phyloP scores from a whole-genome alignment of 2,329 filamentous ascomycete species.

The Colletotrichum endophyticum region DNA sequence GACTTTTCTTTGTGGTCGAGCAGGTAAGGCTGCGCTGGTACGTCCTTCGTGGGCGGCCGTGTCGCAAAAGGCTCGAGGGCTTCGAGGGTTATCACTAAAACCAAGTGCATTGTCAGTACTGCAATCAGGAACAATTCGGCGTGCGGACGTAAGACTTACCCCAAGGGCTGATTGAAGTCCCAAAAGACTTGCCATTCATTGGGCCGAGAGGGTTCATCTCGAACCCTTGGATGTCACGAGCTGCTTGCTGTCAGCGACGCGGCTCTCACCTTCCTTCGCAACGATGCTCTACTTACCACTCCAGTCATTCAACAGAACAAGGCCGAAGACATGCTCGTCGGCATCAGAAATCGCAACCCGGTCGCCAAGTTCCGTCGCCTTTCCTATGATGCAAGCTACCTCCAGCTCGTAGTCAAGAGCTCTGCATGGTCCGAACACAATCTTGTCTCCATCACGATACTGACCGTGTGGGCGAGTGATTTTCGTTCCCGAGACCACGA shows the following conservation, averaged over 20 bases:
- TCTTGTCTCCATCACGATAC: slow-evolving; percentile 25
- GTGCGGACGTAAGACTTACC: not conserved
- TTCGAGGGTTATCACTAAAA: slow-evolving; percentile 57
- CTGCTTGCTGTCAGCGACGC: slow-evolving; percentile 30
- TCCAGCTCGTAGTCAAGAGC: slow-evolving; percentile 49
- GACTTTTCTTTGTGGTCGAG: slow-evolving; percentile 34
- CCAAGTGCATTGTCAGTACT: not conserved
- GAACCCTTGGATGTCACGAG: slow-evolving; percentile 65
- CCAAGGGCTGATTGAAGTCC: slow-evolving; percentile 66
- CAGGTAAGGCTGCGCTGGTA: slow-evolving; percentile 32
- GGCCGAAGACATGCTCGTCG: slow-evolving; percentile 65
- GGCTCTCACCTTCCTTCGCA: not conserved
- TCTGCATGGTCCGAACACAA: slow-evolving; percentile 33
- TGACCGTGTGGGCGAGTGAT: slow-evolving; percentile 53
- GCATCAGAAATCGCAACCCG: slow-evolving; percentile 49
- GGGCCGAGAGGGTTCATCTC: slow-evolving; percentile 68
- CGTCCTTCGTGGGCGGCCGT: slow-evolving; percentile 22
- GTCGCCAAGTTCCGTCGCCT: slow-evolving; percentile 38
- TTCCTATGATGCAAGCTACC: slow-evolving; percentile 49
- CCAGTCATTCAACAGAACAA: slow-evolving; percentile 70
- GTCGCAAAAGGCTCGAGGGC: slow-evolving; percentile 65
- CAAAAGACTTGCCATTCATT: slow-evolving; percentile 65
- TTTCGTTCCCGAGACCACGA: slow-evolving; percentile 52
- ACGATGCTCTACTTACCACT: slow-evolving; percentile 47
- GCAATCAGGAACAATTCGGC: not conserved